Evolutionary conservation across 768 basidiomycete genomes (phyloP).

Genomic region (Lactarius vividus): DNA sequence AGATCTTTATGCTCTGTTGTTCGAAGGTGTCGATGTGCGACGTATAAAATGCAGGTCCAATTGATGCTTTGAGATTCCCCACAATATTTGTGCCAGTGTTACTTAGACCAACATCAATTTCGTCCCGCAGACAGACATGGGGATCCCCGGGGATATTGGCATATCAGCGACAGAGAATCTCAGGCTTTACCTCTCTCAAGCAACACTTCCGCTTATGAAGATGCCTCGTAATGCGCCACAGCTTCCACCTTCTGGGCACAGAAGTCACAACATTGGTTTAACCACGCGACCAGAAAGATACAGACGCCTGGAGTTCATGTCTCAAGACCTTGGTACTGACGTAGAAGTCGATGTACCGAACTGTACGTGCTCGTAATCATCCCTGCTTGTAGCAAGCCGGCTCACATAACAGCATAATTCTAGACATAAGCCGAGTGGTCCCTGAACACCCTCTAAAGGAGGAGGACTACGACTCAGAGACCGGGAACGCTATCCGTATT

Average conservation of each 20-base stretch:
- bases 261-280: constrained; percentile 21
- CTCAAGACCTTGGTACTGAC: constrained; percentile 3
- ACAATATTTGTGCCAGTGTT: neutral
- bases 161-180: constrained; percentile 26
- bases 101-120: neutral
- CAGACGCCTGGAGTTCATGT: constrained; percentile 20
- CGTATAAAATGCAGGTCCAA: constrained; percentile 15
- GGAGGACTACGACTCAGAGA: constrained; percentile 11
- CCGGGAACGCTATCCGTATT: constrained; percentile 12
- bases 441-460: constrained; percentile 12
- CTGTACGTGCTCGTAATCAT: constrained; percentile 3
- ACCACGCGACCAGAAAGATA: constrained; percentile 22
- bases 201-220: constrained; percentile 24
- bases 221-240: constrained; percentile 18
- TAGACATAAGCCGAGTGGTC: constrained; percentile 11
- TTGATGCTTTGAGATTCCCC: neutral
- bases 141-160: constrained; percentile 23
- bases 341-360: constrained; percentile 7
- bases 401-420: neutral
- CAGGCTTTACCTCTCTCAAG: constrained; percentile 21
- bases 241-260: constrained; percentile 26
- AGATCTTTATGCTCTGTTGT: neutral
- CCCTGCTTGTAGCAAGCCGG: neutral
- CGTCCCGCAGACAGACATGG: constrained; percentile 2
- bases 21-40: neutral